These are phyloP conservation scores for Lactarius indigo DNA, from an alignment of 768 basidiomycete genomes.

Conservation along the genomic window DNA sequence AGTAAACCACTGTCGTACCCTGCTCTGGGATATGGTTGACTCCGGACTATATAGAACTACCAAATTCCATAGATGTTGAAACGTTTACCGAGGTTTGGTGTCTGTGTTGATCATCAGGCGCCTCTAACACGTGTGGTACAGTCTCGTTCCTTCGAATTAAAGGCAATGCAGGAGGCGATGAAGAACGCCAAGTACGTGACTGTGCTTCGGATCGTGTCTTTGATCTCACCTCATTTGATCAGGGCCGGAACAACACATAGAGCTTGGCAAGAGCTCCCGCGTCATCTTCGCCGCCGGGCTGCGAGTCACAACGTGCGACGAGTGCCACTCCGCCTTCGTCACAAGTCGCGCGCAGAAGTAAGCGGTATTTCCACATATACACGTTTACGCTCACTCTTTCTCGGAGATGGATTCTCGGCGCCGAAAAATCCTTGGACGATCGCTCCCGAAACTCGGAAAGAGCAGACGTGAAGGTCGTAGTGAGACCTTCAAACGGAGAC, in stretches of 20 bases:
- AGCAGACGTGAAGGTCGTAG: constrained; percentile 54
- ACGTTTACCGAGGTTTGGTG: constrained; percentile 73
- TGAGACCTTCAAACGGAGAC: constrained; percentile 62
- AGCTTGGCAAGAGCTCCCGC: constrained; percentile 90
- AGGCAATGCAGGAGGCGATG: constrained; percentile 87
- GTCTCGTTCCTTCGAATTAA: constrained; percentile 86
- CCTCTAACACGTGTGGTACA: constrained; percentile 32
- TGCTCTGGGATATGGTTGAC: neutral
- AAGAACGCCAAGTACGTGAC: constrained; percentile 62
- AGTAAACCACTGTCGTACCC: constrained; percentile 22
- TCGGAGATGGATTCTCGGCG: constrained; percentile 52
- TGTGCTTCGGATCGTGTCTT: neutral
- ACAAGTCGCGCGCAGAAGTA: constrained; percentile 82
- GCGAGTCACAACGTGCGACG: constrained; percentile 93
- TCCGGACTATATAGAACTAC: constrained; percentile 50
- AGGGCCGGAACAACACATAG: constrained; percentile 73
- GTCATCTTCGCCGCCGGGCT: constrained; percentile 86
- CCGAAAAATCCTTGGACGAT: constrained; percentile 40
- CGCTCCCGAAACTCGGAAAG: constrained; percentile 63
- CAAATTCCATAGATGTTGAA: constrained; percentile 79
- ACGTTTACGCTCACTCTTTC: neutral
- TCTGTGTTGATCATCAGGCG: neutral
- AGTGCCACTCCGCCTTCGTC: constrained; percentile 79
- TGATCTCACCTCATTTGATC: neutral
- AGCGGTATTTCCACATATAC: constrained; percentile 16